Evolutionary conservation across 163 green algal genomes (phyloP).

Genomic region (Trebouxiophyceae sp.): DNA sequence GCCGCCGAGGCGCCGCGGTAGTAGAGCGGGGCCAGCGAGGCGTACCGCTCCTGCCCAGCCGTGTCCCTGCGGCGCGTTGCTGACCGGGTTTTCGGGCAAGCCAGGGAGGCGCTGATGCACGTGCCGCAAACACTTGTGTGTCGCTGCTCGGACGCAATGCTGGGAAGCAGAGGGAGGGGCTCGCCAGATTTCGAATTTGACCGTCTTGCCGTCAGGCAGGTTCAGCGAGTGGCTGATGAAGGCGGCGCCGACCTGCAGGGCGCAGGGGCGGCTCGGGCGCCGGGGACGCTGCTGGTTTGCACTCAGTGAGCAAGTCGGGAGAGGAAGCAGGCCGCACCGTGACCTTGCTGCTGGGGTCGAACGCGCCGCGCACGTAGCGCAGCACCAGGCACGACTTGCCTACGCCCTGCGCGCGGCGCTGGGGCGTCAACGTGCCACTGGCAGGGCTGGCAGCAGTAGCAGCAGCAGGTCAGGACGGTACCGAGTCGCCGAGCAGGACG

Average conservation of each 20-base stretch:
- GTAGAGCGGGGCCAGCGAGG: constrained; percentile 72
- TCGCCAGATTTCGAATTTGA: constrained; percentile 71
- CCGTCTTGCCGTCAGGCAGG: constrained; percentile 42
- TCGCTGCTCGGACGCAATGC: neutral
- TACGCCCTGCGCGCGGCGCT: constrained; percentile 60
- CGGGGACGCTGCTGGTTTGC: too few species aligned
- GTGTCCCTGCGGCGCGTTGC: constrained; percentile 68
- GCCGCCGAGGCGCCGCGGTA: constrained; percentile 70
- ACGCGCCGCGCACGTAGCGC: constrained; percentile 55
- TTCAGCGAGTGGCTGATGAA: constrained; percentile 60
- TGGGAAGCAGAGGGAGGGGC: too few species aligned
- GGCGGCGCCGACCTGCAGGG: constrained; percentile 49
- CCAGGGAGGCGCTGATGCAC: neutral
- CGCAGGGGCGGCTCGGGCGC: too few species aligned
- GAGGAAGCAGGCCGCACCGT: constrained; percentile 38
- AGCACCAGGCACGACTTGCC: constrained; percentile 75
- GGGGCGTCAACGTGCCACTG: too few species aligned
- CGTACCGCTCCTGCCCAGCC: constrained; percentile 77
- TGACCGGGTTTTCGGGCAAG: too few species aligned
- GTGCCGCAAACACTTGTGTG: neutral
- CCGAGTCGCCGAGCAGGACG: constrained; percentile 67
- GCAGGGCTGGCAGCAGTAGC: neutral
- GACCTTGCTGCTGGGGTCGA: constrained; percentile 52
- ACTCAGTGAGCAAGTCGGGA: too few species aligned
- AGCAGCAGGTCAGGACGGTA: constrained; percentile 12